Conservation (phyloP, 2,329 filamentous ascomycete species). For the Pseudogymnoascus sp. region DNA sequence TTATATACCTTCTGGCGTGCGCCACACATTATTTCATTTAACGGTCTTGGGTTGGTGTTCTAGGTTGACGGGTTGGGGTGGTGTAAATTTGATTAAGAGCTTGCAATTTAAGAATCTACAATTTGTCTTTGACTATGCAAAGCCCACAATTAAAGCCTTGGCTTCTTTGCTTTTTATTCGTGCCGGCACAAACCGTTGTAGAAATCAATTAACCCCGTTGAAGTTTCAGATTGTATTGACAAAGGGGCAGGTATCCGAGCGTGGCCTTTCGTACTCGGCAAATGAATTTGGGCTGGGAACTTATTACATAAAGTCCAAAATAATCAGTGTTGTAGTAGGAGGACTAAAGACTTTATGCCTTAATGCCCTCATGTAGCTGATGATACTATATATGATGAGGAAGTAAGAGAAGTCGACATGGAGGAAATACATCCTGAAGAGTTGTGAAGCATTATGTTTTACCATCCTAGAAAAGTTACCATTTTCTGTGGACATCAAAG, state of each 20-base stretch:
- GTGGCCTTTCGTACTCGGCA: neutral
- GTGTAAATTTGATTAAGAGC: neutral
- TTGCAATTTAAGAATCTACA: neutral
- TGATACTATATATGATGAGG: neutral
- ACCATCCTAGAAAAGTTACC: neutral
- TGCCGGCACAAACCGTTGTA: neutral
- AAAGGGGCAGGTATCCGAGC: neutral
- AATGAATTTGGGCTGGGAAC: neutral
- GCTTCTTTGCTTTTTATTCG: neutral
- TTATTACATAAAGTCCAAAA: neutral
- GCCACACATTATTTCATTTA: neutral
- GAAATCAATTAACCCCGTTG: neutral
- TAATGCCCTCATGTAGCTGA: neutral
- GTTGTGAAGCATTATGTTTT: neutral
- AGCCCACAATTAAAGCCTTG: neutral
- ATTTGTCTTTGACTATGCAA: neutral
- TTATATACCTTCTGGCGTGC: constrained; percentile 5
- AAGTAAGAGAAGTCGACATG: neutral
- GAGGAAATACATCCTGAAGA: neutral
- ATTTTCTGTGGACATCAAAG: neutral
- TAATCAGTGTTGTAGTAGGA: neutral
- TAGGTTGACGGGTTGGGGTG: neutral
- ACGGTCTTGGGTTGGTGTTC: neutral
- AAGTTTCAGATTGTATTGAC: neutral
- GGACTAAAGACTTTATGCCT: neutral